Evolutionary conservation across 1,284 basidiomycete species (phyloP), one percentile per base, ranked within the genome.

Genomic region (Malassezia dermatis): DNA sequence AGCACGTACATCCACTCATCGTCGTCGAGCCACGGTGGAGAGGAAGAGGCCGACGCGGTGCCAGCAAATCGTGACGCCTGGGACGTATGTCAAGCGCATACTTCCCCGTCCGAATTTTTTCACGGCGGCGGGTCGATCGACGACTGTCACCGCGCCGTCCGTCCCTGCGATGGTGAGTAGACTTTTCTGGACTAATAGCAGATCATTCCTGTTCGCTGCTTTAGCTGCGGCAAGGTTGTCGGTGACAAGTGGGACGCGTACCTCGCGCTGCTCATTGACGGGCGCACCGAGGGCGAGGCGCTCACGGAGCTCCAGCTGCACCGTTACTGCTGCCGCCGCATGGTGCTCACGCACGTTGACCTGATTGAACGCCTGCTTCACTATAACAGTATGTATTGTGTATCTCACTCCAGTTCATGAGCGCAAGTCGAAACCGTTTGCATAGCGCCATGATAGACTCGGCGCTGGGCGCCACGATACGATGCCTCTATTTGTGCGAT

Each of bases 321-420:
- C 76, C 80, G 93, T 56, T 96, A 96, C 76, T 96, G 91, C 77
- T 96, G 93, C 77, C 81, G 93, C 44, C 82, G 93, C 51, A 98
- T 98, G 93, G 88, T 98, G 11, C 78, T 96, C 53, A 96, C 93
- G 0, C 93, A 98, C 75, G 90, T 95, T 59, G 91, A 95, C 77
- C 80, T 95, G 58, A 94, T 95, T 65, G 90, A 95, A 77, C 95
- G 94, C 77, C 80, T 94, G 17, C 79, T 95, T 24, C 88, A 93
- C 70, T 95, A 94, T 77, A 94, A 93, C 78, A 89, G 90, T 94
- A 63, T 69, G 89, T 83, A n/a, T 10, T 23, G 28, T 30, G 26
- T 11, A 28, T 30, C 47, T 30, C 44, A 43, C 26, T 17, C 15
- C 32, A 55, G 56, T 59, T 39, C 59, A 54, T 32, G 59, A 57